Base-by-base conservation (phyloP, 2,329 filamentous ascomycete species). In the Xylariaceae sp. region DNA sequence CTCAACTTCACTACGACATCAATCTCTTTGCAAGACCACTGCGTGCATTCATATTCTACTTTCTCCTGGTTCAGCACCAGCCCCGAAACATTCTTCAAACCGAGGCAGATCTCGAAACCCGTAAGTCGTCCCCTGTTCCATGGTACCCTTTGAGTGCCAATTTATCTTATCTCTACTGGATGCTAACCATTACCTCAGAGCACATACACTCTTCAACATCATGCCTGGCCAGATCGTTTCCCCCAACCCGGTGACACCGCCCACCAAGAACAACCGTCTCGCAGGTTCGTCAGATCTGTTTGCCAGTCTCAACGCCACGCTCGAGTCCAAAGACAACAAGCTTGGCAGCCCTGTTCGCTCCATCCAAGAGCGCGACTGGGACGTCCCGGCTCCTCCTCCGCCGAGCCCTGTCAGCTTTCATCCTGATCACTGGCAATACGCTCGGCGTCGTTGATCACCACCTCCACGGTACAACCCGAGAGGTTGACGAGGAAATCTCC, bases 401-500 rank as follows among this genome's bases (percentile, higher is more conserved):
- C 83, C 84, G 10, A 85, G 81, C 61, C 84, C 84, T 6, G 81
- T 87, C 66, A 81, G 81, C 71, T 86, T 85, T 65, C 77, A 81
- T 24, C 70, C 73, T 20, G 81, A 85, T 52, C 76, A 81, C 67
- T 84, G 82, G 81, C 73, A 78, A 47, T 68, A 71, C 29, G 66
- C 67, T 18, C 50, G 70, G 37, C 69, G 66, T 57, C 68, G 65
- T 55, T 73, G 59, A 71, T 58, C 37, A 13, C 18, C 27, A 8
- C n/a, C 27, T 30, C 27, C 44, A 40, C 20, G 36, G 32, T 33
- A 20, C 29, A 41, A 32, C 37, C 29, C 18, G 33, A 29, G 18
- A 36, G 33, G 37, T 44, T 40, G 13, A 16, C 39, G 37, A 35
- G 40, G 10, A 32, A 6, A 16, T 18, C 30, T 20, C 44, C 27